Evolutionary conservation across 805 yeast genomes (phyloP), one percentile per base, ranked within the genome.

Genomic region (Zygoascus biomembranicola): DNA sequence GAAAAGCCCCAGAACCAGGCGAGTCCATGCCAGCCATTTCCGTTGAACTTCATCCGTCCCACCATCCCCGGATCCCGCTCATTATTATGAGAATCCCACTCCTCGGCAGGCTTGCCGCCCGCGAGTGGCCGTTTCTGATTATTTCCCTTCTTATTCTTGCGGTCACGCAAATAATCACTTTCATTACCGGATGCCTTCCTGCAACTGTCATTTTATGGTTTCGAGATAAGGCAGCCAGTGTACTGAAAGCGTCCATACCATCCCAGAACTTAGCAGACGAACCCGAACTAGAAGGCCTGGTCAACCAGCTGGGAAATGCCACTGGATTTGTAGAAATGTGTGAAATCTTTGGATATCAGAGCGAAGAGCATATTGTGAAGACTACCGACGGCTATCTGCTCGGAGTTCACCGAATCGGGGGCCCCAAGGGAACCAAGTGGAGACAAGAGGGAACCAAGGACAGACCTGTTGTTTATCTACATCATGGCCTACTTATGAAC

Each of bases 401-500:
- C 28, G 85, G 90, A 0, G 59, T 89, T 2, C 97, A 90, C 63
- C 73, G 96, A 47, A 74, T 88, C 6, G 66, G 59, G 13, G 69
- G 66, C 11, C 59, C 55, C 16, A 47, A 50, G 45, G 55, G 63
- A 44, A 48, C 62, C 20, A 46, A 48, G 37, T 53, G 62, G 55
- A 37, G 59, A 6, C 37, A 23, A 4, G 35, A 10, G 14, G 8
- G 44, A 2, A 11, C 8, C 10, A 20, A 20, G 4, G 31, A 43
- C 42, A 37, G 28, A 42, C 73, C 73, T 0, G 84, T 85, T 1
- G 86, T 87, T 0, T 92, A 87, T 65, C 76, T 92, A 52, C 98
- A 92, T 66, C 98, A 92, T 64, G 98, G 98, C 0, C 73, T 92
- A 50, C 73, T 92, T 56, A 90, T 90, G 94, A 84, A 83, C 66